Evolutionary conservation across 148 eudicot species (phyloP), one percentile per base, ranked within the genome.

Genomic region (Vaccinium myrtillus): DNA sequence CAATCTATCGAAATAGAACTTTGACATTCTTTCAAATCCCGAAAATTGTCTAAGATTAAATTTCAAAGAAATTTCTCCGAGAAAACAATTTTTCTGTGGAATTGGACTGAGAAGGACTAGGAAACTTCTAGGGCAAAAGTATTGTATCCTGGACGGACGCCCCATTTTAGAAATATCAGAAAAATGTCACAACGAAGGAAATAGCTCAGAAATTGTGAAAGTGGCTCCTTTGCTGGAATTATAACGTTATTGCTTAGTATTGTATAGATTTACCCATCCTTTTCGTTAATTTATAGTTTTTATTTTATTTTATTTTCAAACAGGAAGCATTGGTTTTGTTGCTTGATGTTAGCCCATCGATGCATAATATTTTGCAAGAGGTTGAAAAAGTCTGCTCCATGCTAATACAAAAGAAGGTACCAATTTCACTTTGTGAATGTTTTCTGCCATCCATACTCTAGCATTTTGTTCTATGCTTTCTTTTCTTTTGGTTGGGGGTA

Each of bases 271-370:
- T 36, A 49, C 16, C n/a, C 8, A 1, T 23, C 8, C 49, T 69
- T 43, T 36, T 15, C 36, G 16, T 69, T 80, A 30, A 77, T 30
- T 36, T 79, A 46, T 55, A 43, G 21, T 51, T 65, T 32, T 25
- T 16, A 74, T 77, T 74, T 53, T 15, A 30, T 82, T 84, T 23
- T 70, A 36, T 36, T 43, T 59, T 76, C 73, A 71, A 69, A 75
- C 90, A 95, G 99, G 99, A 94, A 88, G 88, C 92, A 15, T 65
- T 97, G 83, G 81, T 97, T 78, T 85, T 97, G 84, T 84, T 95
- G 91, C 90, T 97, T 89, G 99, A 97, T 91, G 96, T 95, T 89
- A 89, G 99, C 85, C 96, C 98, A 32, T 88, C 94, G 27, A 97
- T 95, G 98, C 98, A 95, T 82, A 55, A 85, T 85, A 86, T 93